Base-by-base conservation (phyloP, 2,329 filamentous ascomycete species). In the Dothiorella sarmentorum region DNA sequence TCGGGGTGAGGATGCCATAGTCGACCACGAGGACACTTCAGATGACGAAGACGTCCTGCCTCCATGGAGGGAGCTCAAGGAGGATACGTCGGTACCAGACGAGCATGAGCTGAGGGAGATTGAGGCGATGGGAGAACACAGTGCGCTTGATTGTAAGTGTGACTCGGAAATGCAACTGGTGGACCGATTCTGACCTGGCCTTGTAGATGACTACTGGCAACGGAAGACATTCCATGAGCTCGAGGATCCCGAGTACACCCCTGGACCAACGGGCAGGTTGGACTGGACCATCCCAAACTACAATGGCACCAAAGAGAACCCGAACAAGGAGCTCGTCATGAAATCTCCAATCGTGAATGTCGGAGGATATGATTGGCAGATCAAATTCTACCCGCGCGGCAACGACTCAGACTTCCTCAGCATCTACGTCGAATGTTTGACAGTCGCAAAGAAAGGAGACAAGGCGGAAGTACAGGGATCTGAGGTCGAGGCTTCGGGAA, bases 371-470 rank as follows among this genome's bases (percentile, higher is more conserved):
- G 83, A 85, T 67, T 87, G 84, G 84, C 83, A 80, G 58, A 82
- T 87, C 73, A 86, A 86, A 68, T 83, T 86, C 66, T 86, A 83
- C 63, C 84, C 84, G 2, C 78, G 78, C 43, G 84, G 84, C 18
- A 85, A 86, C 65, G 79, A 81, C 62, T 79, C 80, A 2, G 78
- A 80, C 37, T 81, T 81, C 29, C 67, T 86, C 55, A 85, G 83
- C 63, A 75, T 85, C 22, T 87, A 86, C 63, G 71, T 87, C 33
- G 83, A 85, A 66, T 85, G 82, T 66, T 79, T 83, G n/a, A 77
- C 75, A 17, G 78, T 82, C 10, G 49, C 47, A 15, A 60, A 61
- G 10, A 64, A 63, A 26, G 26, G 33, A 7, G 59, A 64, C 37
- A 56, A 65, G 18, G 43, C 60, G 20, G 65, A 66, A 44, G 62